A percentile compares a stretch with the other conserved stretches of the same genome.
Evolutionary conservation across 306 rosid species (phyloP).

Genomic region (Arachis stenosperma): DNA sequence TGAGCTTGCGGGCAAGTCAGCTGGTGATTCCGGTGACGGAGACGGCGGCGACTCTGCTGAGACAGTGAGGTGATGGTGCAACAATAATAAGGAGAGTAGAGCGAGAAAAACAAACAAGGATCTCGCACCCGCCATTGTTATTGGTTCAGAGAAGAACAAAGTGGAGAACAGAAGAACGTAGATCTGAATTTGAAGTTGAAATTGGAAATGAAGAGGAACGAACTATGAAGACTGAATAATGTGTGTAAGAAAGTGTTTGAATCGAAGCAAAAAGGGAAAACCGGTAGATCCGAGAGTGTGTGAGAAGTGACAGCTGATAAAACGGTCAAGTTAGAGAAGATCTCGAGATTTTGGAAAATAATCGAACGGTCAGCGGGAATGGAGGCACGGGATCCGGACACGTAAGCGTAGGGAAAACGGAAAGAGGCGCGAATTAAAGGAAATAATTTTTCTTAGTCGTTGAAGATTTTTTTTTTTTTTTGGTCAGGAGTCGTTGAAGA

Average conservation of each 20-base stretch:
- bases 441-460: neutral
- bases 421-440: constrained; percentile 27
- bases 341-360: constrained; percentile 37
- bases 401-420: constrained; percentile 27
- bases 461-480: constrained; percentile 7
- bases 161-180: constrained; percentile 4
- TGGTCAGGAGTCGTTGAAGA: constrained; percentile 14
- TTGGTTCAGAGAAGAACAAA: neutral
- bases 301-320: constrained; percentile 4
- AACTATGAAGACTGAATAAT: neutral
- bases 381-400: constrained; percentile 13
- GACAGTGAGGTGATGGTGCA: constrained; percentile 28
- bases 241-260: constrained; percentile 11
- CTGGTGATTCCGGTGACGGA: constrained; percentile 22
- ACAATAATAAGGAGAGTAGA: constrained; percentile 33
- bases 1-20: constrained; percentile 23
- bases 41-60: constrained; percentile 35
- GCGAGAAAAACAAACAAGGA: constrained; percentile 38
- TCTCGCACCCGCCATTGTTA: constrained; percentile 49
- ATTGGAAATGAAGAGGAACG: constrained; percentile 10
- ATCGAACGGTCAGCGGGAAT: constrained; percentile 24
- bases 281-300: constrained; percentile 18
- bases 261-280: neutral
- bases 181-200: neutral
- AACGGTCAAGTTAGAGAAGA: constrained; percentile 15